These are phyloP conservation scores for Mariannaea sp. DNA, from an alignment of 2,329 filamentous ascomycete genomes.

Conservation along the genomic window DNA sequence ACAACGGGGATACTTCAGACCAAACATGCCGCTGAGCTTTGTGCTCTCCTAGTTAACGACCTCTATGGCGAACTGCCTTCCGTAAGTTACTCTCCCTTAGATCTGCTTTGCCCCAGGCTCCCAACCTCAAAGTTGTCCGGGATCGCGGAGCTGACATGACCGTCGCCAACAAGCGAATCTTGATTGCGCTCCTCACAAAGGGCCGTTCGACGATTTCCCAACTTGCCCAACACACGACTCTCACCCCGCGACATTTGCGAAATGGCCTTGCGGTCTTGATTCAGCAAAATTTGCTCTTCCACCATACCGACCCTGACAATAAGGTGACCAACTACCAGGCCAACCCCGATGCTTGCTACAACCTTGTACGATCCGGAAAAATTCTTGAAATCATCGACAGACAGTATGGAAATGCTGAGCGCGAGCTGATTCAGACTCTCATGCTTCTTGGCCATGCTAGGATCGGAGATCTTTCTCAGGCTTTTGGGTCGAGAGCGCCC, in stretches of 20 bases:
- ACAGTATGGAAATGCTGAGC: slow-evolving; percentile 75
- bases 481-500: slow-evolving; percentile 54
- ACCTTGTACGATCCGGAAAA: slow-evolving; percentile 79
- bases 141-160: slow-evolving; percentile 38
- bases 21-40: slow-evolving; percentile 83
- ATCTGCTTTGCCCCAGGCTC: slow-evolving; percentile 9
- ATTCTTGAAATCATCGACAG: slow-evolving; percentile 76
- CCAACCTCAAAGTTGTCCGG: slow-evolving; percentile 20
- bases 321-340: slow-evolving; percentile 79
- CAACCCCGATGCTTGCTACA: slow-evolving; percentile 79
- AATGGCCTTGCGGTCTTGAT: slow-evolving; percentile 83
- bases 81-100: slow-evolving; percentile 59
- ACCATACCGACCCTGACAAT: slow-evolving; percentile 67
- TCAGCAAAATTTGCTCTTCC: slow-evolving; percentile 84
- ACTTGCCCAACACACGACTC: slow-evolving; percentile 72
- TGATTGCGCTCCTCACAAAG: slow-evolving; percentile 75
- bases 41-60: slow-evolving; percentile 85
- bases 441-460: slow-evolving; percentile 78
- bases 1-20: slow-evolving; percentile 50
- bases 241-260: slow-evolving; percentile 75
- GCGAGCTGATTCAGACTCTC: slow-evolving; percentile 74
- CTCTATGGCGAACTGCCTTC: slow-evolving; percentile 89
- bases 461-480: slow-evolving; percentile 70
- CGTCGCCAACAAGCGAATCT: slow-evolving; percentile 70
- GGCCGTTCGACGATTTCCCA: slow-evolving; percentile 76